Conservation (phyloP, 352 stramenopile species). For the Aphanomyces cochlioides region DNA sequence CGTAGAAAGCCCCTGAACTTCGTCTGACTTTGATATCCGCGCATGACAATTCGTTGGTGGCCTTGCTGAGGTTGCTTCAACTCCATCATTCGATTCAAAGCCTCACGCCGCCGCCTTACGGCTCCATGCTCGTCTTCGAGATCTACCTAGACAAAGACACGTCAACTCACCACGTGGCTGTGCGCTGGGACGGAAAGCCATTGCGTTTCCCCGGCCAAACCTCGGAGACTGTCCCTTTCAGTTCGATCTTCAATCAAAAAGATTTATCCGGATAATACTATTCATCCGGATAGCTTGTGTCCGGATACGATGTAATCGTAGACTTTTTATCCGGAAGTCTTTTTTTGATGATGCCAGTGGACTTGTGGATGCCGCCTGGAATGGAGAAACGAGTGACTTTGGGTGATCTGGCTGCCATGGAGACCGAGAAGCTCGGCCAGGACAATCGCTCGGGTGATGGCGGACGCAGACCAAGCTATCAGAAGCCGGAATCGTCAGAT, state of each 20-base stretch:
- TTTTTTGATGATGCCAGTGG: too few relatives aligned
- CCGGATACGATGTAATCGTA: too few relatives aligned
- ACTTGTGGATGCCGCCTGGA: too few relatives aligned
- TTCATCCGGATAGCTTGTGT: too few relatives aligned
- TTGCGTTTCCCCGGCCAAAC: conserved; percentile 40
- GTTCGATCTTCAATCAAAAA: neutral
- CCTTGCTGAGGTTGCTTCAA: conserved; percentile 57
- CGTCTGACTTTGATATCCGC: conserved; percentile 56
- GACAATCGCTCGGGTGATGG: neutral
- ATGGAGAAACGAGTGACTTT: neutral
- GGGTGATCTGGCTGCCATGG: neutral
- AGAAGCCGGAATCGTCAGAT: too few relatives aligned
- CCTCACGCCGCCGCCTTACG: conserved; percentile 54
- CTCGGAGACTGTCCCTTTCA: conserved; percentile 42
- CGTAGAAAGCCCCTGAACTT: neutral
- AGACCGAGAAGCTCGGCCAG: neutral
- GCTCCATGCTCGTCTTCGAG: conserved; percentile 73
- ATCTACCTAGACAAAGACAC: conserved; percentile 47
- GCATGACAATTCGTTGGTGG: conserved; percentile 77
- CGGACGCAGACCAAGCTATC: too few relatives aligned
- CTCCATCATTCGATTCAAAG: conserved; percentile 42
- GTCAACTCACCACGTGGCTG: conserved; percentile 45
- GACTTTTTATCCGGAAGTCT: too few relatives aligned
- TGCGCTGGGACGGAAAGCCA: conserved; percentile 48
- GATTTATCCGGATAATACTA: too few relatives aligned